Evolutionary conservation across 305 asterid species (phyloP), one percentile per base, ranked within the genome.

Genomic region (Euphrasia arctica): DNA sequence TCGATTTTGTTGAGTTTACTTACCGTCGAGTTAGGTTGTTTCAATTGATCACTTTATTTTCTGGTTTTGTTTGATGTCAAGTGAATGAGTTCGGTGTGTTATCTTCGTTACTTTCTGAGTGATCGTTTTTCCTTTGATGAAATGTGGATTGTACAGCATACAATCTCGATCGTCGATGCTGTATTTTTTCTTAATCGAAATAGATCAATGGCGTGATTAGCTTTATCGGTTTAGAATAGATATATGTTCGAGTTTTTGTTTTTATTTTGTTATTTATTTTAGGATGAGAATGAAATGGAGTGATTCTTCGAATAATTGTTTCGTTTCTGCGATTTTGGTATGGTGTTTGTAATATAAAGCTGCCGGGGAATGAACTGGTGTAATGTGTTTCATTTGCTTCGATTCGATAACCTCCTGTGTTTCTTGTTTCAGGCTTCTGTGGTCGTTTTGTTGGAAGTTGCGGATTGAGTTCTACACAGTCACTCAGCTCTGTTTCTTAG

Each of bases 41-140:
- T 12, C 3, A 4, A 32, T 8, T 49, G 36, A 45, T 36, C 43
- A 39, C 22, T 12, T 25, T 0, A 27, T 18, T n/a, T 11, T 42
- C 51, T 54, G 54, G 51, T 58, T 74, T 67, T 71, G 63, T 71
- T 68, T 34, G 63, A 32, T 60, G 68, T 12, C 5, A 45, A 45
- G 50, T 12, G 2, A 45, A 11, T 3, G 3, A 45, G 50, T 12
- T 11, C 15, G 52, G 18, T 12, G 52, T 12, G 22, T 57, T 67
- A 36, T 41, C 69, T 64, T 63, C 56, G 41, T 64, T 75, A 48
- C 69, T 71, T 74, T 72, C 67, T 50, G 59, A 72, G 41, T 59
- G 71, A 58, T 65, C 73, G 54, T 18, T 18, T 72, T 58, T 8
- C 65, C 45, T 66, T 1, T 27, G 15, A 18, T 55, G 50, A 22